A percentile compares a stretch with the other conserved stretches of the same genome.
These are phyloP conservation scores for Ocimum tenuiflorum DNA, from an alignment of 257 asterid species.

Conservation along the genomic window DNA sequence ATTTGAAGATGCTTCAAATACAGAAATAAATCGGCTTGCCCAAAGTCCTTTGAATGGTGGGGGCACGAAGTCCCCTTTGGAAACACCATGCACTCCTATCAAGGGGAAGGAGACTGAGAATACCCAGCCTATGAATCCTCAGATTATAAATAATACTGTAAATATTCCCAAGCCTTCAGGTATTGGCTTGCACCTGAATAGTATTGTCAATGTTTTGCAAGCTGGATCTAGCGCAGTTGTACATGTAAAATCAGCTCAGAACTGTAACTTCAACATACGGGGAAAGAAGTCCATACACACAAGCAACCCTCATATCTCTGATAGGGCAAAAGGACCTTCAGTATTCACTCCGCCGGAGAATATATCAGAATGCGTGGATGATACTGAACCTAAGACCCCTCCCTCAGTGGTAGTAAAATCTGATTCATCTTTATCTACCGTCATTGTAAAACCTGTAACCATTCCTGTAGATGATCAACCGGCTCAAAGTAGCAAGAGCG, in stretches of 20 bases:
- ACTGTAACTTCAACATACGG: slow-evolving; percentile 28
- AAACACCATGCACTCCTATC: slow-evolving; percentile 28
- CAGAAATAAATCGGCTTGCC: slow-evolving; percentile 17
- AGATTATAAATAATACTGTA: slow-evolving; percentile 19
- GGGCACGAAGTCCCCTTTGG: slow-evolving; percentile 24
- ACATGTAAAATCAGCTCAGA: slow-evolving; percentile 38
- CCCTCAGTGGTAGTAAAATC: slow-evolving; percentile 23
- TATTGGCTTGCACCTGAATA: slow-evolving; percentile 70
- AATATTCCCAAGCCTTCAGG: slow-evolving; percentile 54
- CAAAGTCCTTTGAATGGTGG: slow-evolving; percentile 31
- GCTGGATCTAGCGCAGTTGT: slow-evolving; percentile 38
- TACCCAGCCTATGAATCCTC: slow-evolving; percentile 24
- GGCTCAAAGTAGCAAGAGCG: slow-evolving; percentile 30
- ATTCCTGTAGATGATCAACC: slow-evolving; percentile 35
- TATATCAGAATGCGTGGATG: slow-evolving; percentile 27
- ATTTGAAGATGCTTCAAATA: slow-evolving; percentile 47
- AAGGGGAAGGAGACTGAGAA: slow-evolving; percentile 26
- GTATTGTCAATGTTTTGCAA: slow-evolving; percentile 43
- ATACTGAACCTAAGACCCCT: slow-evolving; percentile 15
- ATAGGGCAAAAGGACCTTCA: slow-evolving; percentile 23
- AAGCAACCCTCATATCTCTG: slow-evolving; percentile 20
- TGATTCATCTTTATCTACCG: slow-evolving; percentile 24
- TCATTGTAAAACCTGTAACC: slow-evolving; percentile 24
- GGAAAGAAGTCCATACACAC: slow-evolving; percentile 36
- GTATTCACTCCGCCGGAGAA: slow-evolving; percentile 25